Evolutionary conservation across 495 filamentous ascomycete genomes (phyloP).

Genomic region (Pyronema domesticum): DNA sequence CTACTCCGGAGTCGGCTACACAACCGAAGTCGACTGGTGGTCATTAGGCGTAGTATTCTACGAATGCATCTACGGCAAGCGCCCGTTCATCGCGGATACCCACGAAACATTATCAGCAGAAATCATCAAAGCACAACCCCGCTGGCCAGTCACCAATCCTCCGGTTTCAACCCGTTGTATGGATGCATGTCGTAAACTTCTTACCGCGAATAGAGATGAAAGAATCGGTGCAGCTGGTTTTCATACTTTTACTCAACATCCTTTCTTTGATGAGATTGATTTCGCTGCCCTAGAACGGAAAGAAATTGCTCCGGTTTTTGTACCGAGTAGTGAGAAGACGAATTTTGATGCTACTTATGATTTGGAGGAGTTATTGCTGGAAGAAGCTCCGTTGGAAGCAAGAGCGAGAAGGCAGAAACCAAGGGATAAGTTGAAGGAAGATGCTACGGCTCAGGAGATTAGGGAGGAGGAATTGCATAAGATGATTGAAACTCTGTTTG

Average conservation of each 20-base stretch:
- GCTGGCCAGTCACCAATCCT: conserved; percentile 75
- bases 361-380: conserved; percentile 78
- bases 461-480: conserved; percentile 84
- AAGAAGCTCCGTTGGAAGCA: conserved; percentile 90
- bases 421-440: conserved; percentile 71
- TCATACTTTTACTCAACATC: conserved; percentile 63
- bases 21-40: conserved; percentile 91
- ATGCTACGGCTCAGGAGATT: conserved; percentile 90
- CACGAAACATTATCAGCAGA: conserved; percentile 61
- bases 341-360: conserved; percentile 99
- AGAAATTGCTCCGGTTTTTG: conserved; percentile 78
- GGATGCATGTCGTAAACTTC: conserved; percentile 61
- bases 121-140: conserved; percentile 67
- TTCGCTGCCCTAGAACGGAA: conserved; percentile 75
- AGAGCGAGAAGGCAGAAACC: conserved; percentile 84
- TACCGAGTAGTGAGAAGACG: conserved; percentile 87
- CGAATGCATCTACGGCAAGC: conserved; percentile 98
- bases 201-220: conserved; percentile 61
- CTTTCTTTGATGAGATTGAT: conserved; percentile 75
- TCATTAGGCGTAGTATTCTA: conserved; percentile 92
- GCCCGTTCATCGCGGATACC: conserved; percentile 78
- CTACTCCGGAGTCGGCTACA: conserved; percentile 73
- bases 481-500: conserved; percentile 86
- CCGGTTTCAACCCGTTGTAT: conserved; percentile 72
- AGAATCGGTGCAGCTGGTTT: conserved; percentile 67